These are phyloP conservation scores for Penicillium coffeae DNA, from an alignment of 495 filamentous ascomycete genomes.

Conservation along the genomic window DNA sequence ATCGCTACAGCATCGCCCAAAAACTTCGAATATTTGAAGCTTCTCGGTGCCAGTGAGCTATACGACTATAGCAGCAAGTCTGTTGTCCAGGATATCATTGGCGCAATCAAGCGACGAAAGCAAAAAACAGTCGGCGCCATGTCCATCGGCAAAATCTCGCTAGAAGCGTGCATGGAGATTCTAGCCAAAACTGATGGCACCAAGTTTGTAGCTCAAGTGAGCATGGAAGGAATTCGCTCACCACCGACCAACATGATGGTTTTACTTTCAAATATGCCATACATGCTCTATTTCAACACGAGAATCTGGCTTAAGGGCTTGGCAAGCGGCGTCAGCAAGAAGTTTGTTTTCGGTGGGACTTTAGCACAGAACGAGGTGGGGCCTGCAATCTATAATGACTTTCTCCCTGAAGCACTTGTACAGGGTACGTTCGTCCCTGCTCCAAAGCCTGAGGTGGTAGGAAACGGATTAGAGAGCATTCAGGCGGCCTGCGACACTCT, in stretches of 20 bases:
- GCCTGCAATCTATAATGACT: constrained; percentile 25
- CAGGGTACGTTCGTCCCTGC: constrained; percentile 12
- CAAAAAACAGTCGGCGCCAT: constrained; percentile 5
- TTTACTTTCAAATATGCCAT: not conserved
- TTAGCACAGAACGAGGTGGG: constrained; percentile 25
- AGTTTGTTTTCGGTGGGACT: constrained; percentile 12
- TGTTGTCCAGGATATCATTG: constrained; percentile 26
- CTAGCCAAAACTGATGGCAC: not conserved
- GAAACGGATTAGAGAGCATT: constrained; percentile 31
- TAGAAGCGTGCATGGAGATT: constrained; percentile 16
- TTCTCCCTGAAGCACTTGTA: constrained; percentile 31
- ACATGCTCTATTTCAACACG: not conserved
- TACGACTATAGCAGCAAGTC: constrained; percentile 53
- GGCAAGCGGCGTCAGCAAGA: constrained; percentile 8
- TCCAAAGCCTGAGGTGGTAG: constrained; percentile 30
- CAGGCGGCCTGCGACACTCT: constrained; percentile 32
- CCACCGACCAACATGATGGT: not conserved
- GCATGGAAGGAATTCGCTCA: not conserved
- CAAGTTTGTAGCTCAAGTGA: constrained; percentile 11
- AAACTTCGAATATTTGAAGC: constrained; percentile 51
- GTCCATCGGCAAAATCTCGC: constrained; percentile 4
- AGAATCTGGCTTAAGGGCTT: constrained; percentile 2
- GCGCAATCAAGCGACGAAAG: constrained; percentile 2
- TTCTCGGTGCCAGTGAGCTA: constrained; percentile 51
- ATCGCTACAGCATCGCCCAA: constrained; percentile 49